A percentile compares a stretch with the other conserved stretches of the same genome.
Evolutionary conservation across 2,329 filamentous ascomycete genomes (phyloP).

Genomic region (Colletotrichum sp.): DNA sequence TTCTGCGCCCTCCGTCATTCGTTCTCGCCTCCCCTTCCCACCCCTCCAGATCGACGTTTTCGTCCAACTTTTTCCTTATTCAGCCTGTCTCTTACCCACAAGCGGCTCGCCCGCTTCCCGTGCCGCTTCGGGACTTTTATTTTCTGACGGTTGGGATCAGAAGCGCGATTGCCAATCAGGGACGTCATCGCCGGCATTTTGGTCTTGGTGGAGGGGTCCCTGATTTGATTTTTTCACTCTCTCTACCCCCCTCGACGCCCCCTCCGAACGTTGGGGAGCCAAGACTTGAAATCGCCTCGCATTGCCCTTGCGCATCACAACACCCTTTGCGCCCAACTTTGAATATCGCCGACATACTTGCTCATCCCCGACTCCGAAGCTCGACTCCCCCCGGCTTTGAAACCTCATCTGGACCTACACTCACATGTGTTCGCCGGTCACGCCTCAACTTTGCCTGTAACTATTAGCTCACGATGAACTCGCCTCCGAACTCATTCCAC

Average conservation of each 20-base stretch:
- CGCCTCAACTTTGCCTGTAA: background rate
- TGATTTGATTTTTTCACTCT: background rate
- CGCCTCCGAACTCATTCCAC: conserved; percentile 17
- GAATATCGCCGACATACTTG: background rate
- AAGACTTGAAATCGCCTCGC: background rate
- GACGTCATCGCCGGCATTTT: conserved; percentile 9
- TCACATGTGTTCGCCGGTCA: background rate
- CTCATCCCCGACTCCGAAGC: background rate
- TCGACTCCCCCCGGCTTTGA: background rate
- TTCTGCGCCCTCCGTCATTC: background rate
- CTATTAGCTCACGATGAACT: conserved; percentile 18
- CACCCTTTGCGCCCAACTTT: background rate
- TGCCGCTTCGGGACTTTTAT: conserved; percentile 10
- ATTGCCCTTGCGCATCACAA: background rate
- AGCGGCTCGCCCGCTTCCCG: conserved; percentile 13
- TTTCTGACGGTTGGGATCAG: conserved; percentile 13
- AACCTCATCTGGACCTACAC: background rate
- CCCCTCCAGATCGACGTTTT: conserved; percentile 13
- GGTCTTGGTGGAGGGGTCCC: background rate
- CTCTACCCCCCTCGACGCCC: background rate
- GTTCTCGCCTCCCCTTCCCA: background rate
- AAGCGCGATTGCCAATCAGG: conserved; percentile 2
- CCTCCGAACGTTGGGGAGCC: background rate
- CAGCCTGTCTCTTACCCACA: background rate
- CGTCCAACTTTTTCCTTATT: conserved; percentile 10